These are phyloP conservation scores for Pelargonium myrrhifolium DNA, from an alignment of 441 rosid species.

Conservation along the genomic window DNA sequence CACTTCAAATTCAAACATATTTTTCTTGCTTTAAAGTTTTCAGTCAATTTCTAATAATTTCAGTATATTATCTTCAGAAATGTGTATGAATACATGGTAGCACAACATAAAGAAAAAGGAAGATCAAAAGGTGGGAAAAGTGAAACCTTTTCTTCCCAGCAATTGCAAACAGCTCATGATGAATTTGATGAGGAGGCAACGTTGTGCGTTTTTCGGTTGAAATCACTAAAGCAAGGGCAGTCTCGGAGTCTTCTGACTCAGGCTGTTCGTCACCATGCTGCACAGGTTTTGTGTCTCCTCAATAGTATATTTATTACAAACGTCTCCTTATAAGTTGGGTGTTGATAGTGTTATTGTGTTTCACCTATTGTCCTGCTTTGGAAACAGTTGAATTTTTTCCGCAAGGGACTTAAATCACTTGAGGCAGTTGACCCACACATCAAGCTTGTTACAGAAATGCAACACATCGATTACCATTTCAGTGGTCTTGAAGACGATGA, in stretches of 20 bases:
- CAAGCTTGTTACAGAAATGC: conserved; percentile 56
- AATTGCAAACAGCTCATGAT: conserved; percentile 63
- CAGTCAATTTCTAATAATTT: conserved; percentile 23
- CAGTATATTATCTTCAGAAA: conserved; percentile 44
- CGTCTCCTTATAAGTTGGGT: conserved; percentile 10
- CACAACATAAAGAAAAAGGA: conserved; percentile 79
- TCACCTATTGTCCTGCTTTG: conserved; percentile 18
- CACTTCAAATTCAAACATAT: conserved; percentile 5
- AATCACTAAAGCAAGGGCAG: conserved; percentile 92
- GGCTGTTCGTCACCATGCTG: conserved; percentile 93
- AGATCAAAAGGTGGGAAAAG: conserved; percentile 66
- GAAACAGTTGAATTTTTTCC: conserved; percentile 77
- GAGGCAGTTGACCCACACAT: conserved; percentile 71
- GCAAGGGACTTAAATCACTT: conserved; percentile 72
- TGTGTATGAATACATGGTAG: conserved; percentile 65
- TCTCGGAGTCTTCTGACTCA: conserved; percentile 88
- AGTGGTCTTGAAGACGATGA: conserved; percentile 57
- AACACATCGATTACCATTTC: conserved; percentile 83
- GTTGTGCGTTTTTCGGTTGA: conserved; percentile 73
- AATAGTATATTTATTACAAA: neutral
- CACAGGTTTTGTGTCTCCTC: conserved; percentile 56
- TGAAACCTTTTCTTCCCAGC: conserved; percentile 44
- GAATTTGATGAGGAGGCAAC: conserved; percentile 83
- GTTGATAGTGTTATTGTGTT: conserved; percentile 11
- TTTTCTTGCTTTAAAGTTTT: conserved; percentile 15